Conservation (phyloP, 1,284 basidiomycete genomes). For the Malassezia japonica region DNA sequence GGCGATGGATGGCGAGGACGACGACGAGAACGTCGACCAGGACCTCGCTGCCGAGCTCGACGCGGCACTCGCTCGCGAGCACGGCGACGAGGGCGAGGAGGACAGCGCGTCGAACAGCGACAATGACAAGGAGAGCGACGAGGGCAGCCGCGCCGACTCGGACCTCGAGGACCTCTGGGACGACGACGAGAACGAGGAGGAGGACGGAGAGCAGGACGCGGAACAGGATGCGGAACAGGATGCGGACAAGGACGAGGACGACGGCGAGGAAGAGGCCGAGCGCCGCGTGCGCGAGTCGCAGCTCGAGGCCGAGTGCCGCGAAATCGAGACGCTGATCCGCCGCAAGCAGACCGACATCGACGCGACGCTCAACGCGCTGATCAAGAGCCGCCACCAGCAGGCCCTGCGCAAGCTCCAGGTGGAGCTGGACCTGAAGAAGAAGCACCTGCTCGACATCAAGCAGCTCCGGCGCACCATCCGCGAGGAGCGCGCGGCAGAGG, state of each 20-base stretch:
- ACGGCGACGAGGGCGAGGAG: constrained; percentile 56
- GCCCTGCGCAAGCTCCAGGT: constrained; percentile 36
- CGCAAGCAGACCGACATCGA: constrained; percentile 43
- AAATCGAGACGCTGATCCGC: constrained; percentile 42
- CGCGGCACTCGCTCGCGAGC: constrained; percentile 50
- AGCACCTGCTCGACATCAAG: constrained; percentile 36
- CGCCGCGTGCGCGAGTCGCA: constrained; percentile 41
- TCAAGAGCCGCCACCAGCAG: constrained; percentile 44
- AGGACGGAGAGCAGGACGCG: constrained; percentile 57
- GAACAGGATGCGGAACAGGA: constrained; percentile 52
- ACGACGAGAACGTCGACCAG: constrained; percentile 57
- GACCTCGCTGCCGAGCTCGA: constrained; percentile 50
- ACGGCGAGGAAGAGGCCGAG: constrained; percentile 38
- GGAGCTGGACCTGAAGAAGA: constrained; percentile 42
- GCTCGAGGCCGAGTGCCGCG: constrained; percentile 43
- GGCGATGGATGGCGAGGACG: constrained; percentile 39
- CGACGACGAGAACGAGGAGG: constrained; percentile 42
- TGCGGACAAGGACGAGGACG: constrained; percentile 32
- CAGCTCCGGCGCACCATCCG: constrained; percentile 34
- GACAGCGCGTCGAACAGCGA: constrained; percentile 50
- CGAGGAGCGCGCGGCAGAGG: constrained; percentile 32
- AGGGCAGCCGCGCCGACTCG: constrained; percentile 21
- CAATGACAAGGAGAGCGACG: constrained; percentile 43
- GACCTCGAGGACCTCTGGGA: constrained; percentile 37
- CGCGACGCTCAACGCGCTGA: constrained; percentile 38